Evolutionary conservation across 164 flowering plant genomes (phyloP).

Genomic region (Protea cynaroides): DNA sequence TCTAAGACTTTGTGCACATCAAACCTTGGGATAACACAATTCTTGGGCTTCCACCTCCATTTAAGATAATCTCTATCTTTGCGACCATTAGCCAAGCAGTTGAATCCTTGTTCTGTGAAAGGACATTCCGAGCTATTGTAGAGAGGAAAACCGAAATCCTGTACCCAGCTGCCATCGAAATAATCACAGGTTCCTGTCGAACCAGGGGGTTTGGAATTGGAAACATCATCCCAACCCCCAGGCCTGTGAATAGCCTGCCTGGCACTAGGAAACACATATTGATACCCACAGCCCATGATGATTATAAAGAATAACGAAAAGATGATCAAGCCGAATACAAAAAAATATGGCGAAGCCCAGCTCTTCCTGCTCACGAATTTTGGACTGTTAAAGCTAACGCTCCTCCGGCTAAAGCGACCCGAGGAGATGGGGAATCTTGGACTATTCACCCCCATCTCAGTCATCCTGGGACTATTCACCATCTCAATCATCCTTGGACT

Average conservation of each 20-base stretch:
- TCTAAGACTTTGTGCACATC: conserved; percentile 33
- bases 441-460: conserved; percentile 35
- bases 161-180: conserved; percentile 71
- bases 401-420: conserved; percentile 25
- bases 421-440: no score
- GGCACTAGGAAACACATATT: conserved; percentile 45
- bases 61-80: conserved; percentile 51
- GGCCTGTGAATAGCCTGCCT: conserved; percentile 30
- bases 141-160: conserved; percentile 60
- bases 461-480: no score
- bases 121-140: conserved; percentile 76
- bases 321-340: conserved; percentile 20
- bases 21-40: conserved; percentile 65
- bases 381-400: conserved; percentile 35
- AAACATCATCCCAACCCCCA: background rate
- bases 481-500: no score
- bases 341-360: conserved; percentile 33
- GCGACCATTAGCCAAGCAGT: conserved; percentile 79
- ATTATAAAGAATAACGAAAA: conserved; percentile 39
- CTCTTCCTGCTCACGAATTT: conserved; percentile 26
- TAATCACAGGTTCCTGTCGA: conserved; percentile 42
- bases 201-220: conserved; percentile 8
- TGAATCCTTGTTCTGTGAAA: conserved; percentile 68
- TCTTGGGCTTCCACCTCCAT: conserved; percentile 88
- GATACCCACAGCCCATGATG: conserved; percentile 41